These are phyloP conservation scores for Mycena metata DNA, from an alignment of 768 basidiomycete genomes.

Conservation along the genomic window DNA sequence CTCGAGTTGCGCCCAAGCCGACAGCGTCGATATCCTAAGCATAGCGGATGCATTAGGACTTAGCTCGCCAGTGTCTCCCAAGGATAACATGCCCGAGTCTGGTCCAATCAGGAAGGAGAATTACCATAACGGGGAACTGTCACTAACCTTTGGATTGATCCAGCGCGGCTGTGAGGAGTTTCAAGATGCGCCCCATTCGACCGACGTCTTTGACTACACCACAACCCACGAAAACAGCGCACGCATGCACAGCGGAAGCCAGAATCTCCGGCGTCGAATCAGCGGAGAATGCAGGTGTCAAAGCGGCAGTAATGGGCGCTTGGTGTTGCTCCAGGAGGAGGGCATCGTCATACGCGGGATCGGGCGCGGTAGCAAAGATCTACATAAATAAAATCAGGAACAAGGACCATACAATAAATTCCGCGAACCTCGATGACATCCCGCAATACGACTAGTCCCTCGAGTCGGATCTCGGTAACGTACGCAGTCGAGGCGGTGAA, in stretches of 20 bases:
- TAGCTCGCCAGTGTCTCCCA: conserved; percentile 89
- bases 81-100: conserved; percentile 88
- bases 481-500: conserved; percentile 98
- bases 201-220: conserved; percentile 92
- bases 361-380: conserved; percentile 89
- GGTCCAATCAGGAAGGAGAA: conserved; percentile 21
- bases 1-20: conserved; percentile 96
- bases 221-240: conserved; percentile 95
- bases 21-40: conserved; percentile 91
- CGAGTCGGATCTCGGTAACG: conserved; percentile 93
- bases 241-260: conserved; percentile 92
- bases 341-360: conserved; percentile 93
- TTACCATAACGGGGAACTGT: conserved; percentile 16
- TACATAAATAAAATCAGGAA: conserved; percentile 48
- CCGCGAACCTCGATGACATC: conserved; percentile 89
- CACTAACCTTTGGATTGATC: conserved; percentile 88
- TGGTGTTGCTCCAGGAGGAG: conserved; percentile 96
- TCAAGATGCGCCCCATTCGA: conserved; percentile 95
- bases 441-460: conserved; percentile 88
- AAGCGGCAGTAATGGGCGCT: conserved; percentile 96
- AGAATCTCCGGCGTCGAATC: conserved; percentile 97
- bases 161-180: conserved; percentile 86
- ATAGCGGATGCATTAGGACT: conserved; percentile 96
- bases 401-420: neutral
- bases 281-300: conserved; percentile 95